A percentile compares a stretch with the other conserved stretches of the same genome.
Conservation (phyloP, 768 basidiomycete species). For the Flagelloscypha sp. region DNA sequence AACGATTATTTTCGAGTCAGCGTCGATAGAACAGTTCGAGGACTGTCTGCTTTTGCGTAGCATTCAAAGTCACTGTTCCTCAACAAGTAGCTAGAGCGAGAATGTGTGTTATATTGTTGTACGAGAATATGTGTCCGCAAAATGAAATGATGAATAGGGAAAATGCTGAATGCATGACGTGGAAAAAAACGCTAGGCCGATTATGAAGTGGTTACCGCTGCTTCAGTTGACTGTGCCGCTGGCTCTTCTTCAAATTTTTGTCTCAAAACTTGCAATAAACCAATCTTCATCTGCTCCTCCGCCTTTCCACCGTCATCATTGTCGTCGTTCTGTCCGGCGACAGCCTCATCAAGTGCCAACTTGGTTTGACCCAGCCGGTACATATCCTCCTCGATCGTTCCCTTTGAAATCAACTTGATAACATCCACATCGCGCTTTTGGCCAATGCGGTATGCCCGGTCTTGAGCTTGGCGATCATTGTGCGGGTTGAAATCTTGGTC, state of each 20-base stretch:
- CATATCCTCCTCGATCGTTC: conserved; percentile 97
- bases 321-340: conserved; percentile 61
- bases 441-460: conserved; percentile 94
- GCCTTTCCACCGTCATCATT: conserved; percentile 54
- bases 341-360: conserved; percentile 86
- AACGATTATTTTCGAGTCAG: conserved; percentile 86
- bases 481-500: conserved; percentile 98
- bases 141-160: conserved; percentile 9
- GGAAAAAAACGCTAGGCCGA: conserved; percentile 5
- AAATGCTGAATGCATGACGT: conserved; percentile 10
- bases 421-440: conserved; percentile 93
- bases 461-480: conserved; percentile 96
- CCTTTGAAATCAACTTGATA: conserved; percentile 84
- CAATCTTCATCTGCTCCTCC: conserved; percentile 79
- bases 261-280: conserved; percentile 75
- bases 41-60: conserved; percentile 34
- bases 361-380: conserved; percentile 82
- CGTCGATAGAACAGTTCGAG: conserved; percentile 66
- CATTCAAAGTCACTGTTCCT: conserved; percentile 11
- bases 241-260: conserved; percentile 69
- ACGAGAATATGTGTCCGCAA: conserved; percentile 15
- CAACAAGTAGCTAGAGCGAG: not conserved
- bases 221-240: conserved; percentile 14
- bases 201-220: conserved; percentile 5
- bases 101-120: conserved; percentile 31